phyloP scores from a whole-genome alignment of 1,139 yeast genomes.

The Ogataea hybrid region DNA sequence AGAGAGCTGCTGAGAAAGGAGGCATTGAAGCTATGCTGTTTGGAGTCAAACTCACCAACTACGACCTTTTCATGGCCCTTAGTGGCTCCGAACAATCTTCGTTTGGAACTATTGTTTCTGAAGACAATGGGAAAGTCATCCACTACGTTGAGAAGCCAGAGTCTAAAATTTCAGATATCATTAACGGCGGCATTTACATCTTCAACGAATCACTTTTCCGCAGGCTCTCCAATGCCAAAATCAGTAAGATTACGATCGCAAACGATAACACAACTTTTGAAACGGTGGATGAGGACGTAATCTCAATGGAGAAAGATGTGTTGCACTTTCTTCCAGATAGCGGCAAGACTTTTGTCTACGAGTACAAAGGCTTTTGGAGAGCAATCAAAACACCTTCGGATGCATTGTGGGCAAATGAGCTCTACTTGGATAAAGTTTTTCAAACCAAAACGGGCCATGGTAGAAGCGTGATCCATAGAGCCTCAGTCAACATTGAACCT shows the following conservation, averaged over 20 bases:
- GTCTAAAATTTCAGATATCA: conserved; percentile 47
- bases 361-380: conserved; percentile 59
- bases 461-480: conserved; percentile 22
- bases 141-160: conserved; percentile 71
- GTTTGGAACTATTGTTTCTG: conserved; percentile 57
- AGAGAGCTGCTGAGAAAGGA: conserved; percentile 25
- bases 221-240: conserved; percentile 48
- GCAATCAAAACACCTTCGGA: conserved; percentile 66
- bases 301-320: conserved; percentile 60
- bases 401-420: conserved; percentile 60
- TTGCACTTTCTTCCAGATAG: conserved; percentile 51
- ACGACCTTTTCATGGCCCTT: conserved; percentile 34
- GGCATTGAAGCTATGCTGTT: conserved; percentile 53
- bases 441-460: conserved; percentile 25
- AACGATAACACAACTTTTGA: conserved; percentile 34
- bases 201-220: conserved; percentile 50
- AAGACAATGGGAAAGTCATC: conserved; percentile 42
- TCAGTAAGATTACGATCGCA: conserved; percentile 37
- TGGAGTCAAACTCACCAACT: conserved; percentile 49
- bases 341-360: conserved; percentile 48
- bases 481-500: conserved; percentile 44
- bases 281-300: conserved; percentile 43
- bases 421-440: conserved; percentile 45
- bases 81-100: conserved; percentile 34
- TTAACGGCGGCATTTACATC: conserved; percentile 64